Base-by-base conservation (phyloP, 2,329 filamentous ascomycete genomes). In the Colletotrichum orchidophilum region DNA sequence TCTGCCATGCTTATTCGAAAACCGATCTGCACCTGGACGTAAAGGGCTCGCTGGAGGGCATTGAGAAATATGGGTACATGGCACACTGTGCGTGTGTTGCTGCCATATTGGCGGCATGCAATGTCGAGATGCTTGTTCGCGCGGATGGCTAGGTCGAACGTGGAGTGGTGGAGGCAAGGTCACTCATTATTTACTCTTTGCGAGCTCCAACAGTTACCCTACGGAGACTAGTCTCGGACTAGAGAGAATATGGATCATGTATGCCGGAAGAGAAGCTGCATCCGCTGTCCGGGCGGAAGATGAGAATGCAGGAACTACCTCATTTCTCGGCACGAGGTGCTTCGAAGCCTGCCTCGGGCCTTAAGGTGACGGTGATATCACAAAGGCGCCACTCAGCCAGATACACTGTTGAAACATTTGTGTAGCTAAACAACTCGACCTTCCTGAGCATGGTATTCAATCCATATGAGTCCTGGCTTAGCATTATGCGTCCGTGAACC, bases 201-300 rank as follows among this genome's bases (percentile, higher is more conserved):
- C 57, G n/a, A 50, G 42, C 26, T 54, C 64, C 57, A 57, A 33
- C 31, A 67, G 50, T 35, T 67, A 66, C 63, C 57, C 31, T 24
- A 66, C 39, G 35, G 49, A 61, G 63, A 50, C 55, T 62, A 55
- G 63, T 57, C 24, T 52, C 13, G 24, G 35, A 46, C 39, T 49
- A 31, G 26, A 33, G 27, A 27, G 35, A n/a, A 27, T 13, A 26
- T 46, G 26, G 42, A 59, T n/a, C 46, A 64, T 69, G 66, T 53
- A 65, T n/a, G 26, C 63, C 35, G 31, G 31, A 53, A 26, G 42
- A 69, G 33, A 33, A 39, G 39, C 53, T 59, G 42, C 61, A 29
- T 18, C 26, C 53, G 27, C 13, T 55, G 49, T 15, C n/a, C 33
- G 11, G 27, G 13, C 13, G 29, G 18, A 5, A 29, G 66, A 31